Conservation (phyloP, 2,329 filamentous ascomycete species). For the Ophioceras dolichostomum region DNA sequence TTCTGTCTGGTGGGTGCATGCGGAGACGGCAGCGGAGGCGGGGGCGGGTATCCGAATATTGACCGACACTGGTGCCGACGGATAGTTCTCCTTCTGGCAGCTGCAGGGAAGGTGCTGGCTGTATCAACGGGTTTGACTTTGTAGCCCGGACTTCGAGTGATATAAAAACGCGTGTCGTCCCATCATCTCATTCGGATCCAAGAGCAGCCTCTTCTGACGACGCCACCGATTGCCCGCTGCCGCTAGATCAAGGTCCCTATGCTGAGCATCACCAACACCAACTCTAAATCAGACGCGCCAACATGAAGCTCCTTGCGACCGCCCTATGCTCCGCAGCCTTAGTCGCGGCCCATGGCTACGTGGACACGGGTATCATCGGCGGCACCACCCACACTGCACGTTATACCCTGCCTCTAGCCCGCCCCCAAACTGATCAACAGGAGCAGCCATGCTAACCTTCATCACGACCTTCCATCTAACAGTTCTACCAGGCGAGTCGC, state of each 20-base stretch:
- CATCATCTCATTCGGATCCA: neutral
- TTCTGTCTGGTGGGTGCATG: too few species aligned
- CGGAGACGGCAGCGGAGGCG: too few species aligned
- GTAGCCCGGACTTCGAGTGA: neutral
- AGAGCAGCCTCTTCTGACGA: too few species aligned
- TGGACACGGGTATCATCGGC: constrained; percentile 30
- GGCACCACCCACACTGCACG: too few species aligned
- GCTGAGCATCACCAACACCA: neutral
- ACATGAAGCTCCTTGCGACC: constrained; percentile 17
- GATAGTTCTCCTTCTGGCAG: too few species aligned
- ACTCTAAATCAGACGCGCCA: constrained; percentile 1
- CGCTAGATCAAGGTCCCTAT: neutral
- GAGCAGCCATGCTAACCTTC: too few species aligned
- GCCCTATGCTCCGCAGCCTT: constrained; percentile 21
- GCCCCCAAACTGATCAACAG: too few species aligned
- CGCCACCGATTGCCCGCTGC: too few species aligned
- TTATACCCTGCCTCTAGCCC: too few species aligned
- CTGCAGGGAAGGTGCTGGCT: neutral
- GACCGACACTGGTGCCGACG: neutral
- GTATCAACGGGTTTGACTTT: neutral
- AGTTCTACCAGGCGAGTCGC: constrained; percentile 19
- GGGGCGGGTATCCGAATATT: too few species aligned
- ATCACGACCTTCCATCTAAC: too few species aligned
- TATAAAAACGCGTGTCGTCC: neutral
- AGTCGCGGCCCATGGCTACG: constrained; percentile 35